Evolutionary conservation across 2,329 filamentous ascomycete species (phyloP), one percentile per base, ranked within the genome.

Genomic region (Penicillium sclerotigenum): DNA sequence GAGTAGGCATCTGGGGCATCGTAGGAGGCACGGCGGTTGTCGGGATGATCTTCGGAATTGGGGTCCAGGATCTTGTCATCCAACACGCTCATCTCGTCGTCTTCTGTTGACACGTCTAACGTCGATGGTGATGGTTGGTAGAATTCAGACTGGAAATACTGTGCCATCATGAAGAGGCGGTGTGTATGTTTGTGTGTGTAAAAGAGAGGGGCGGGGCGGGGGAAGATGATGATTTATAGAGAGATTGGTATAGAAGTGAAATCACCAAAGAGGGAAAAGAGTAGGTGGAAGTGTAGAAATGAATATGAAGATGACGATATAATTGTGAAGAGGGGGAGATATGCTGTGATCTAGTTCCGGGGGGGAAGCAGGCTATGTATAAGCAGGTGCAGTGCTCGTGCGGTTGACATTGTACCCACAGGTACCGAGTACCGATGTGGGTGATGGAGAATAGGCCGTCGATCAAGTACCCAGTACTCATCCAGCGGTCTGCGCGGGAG

Each of bases 31-130:
- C 75, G 71, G 56, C 76, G 74, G 61, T 73, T 73, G 61, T 77
- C 73, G 63, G 76, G 76, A 68, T 83, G 79, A 59, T 80, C 76
- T 68, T 75, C 71, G 26, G 76, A 72, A 65, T 74, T 72, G 43
- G 79, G 72, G 67, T 83, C 81, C 49, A 83, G 71, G 48, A 81
- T 79, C 64, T 76, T 74, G 54, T 79, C 77, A 62, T 81, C 77
- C 52, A 79, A 68, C 57, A 78, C 72, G 64, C 76, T 78, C 76
- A 81, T 80, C 68, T 83, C 80, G 67, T 82, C 80, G 65, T 79
- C 76, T 66, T 78, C 77, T 57, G 29, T 28, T 24, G 72, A 66
- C 56, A 75, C 63, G 58, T 78, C 75, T 59, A 78, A 68, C 45
- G 73, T 66, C 57, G 75, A 74, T 26, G 76, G 71, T 55, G 75